These are phyloP conservation scores for Coemansia sp. DNA, from an alignment of 192 early-diverging fungal genomes.

Conservation along the genomic window DNA sequence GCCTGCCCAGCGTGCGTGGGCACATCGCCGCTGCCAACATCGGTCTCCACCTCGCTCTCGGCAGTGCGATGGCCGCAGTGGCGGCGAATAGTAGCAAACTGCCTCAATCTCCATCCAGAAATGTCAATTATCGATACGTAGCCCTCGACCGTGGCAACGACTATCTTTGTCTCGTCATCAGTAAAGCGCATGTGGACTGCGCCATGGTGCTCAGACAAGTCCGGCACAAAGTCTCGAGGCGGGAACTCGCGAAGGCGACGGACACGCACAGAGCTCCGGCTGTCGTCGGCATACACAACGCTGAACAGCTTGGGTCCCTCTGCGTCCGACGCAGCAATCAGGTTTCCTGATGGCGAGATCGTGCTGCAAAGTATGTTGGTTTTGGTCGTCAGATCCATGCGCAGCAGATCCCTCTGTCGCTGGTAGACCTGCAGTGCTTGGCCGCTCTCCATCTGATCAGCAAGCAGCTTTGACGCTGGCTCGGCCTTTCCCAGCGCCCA, in stretches of 20 bases:
- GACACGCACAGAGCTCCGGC: slow-evolving; percentile 18
- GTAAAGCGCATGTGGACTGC: slow-evolving; percentile 76
- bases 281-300: slow-evolving; percentile 24
- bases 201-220: slow-evolving; percentile 47
- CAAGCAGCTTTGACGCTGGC: slow-evolving; percentile 14
- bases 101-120: slow-evolving; percentile 54
- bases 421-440: slow-evolving; percentile 51
- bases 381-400: slow-evolving; percentile 70
- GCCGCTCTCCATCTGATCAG: slow-evolving; percentile 40
- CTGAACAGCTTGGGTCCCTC: slow-evolving; percentile 64
- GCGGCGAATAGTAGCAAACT: slow-evolving; percentile 57
- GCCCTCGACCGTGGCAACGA: slow-evolving; percentile 73
- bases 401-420: slow-evolving; percentile 65
- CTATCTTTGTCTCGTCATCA: slow-evolving; percentile 66
- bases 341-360: slow-evolving; percentile 75
- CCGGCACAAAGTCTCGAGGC: slow-evolving; percentile 44
- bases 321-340: slow-evolving; percentile 80
- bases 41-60: slow-evolving; percentile 31
- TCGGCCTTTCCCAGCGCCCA: slow-evolving; percentile 75
- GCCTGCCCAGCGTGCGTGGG: slow-evolving; percentile 41
- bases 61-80: slow-evolving; percentile 66
- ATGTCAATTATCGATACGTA: slow-evolving; percentile 75
- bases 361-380: slow-evolving; percentile 66
- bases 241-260: slow-evolving; percentile 40
- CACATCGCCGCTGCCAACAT: slow-evolving; percentile 48